These are phyloP conservation scores for Globisporangium acanthophoron DNA, from an alignment of 352 stramenopile genomes.

Conservation along the genomic window DNA sequence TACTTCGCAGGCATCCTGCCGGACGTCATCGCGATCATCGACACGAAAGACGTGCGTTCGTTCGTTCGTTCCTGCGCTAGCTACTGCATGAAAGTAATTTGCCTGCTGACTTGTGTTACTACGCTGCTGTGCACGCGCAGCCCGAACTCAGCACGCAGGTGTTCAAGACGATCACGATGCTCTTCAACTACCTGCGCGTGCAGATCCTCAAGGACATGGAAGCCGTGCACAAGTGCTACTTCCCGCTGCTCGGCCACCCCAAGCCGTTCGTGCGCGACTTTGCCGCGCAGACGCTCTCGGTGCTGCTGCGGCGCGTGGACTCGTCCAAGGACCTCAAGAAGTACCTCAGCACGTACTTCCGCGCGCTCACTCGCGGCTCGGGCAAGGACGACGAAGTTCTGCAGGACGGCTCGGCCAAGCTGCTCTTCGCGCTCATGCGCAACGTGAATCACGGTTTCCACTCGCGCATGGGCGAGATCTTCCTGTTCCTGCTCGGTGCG, in stretches of 20 bases:
- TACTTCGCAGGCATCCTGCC: conserved; percentile 62
- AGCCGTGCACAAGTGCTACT: conserved; percentile 88
- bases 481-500: conserved; percentile 62
- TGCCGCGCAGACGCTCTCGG: conserved; percentile 80
- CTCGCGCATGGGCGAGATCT: conserved; percentile 76
- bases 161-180: conserved; percentile 89
- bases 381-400: conserved; percentile 58
- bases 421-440: conserved; percentile 78
- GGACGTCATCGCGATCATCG: conserved; percentile 68
- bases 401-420: conserved; percentile 79
- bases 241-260: conserved; percentile 79
- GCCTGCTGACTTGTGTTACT: background rate
- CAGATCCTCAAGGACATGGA: conserved; percentile 87
- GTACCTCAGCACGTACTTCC: conserved; percentile 75
- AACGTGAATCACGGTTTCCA: conserved; percentile 86
- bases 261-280: conserved; percentile 88
- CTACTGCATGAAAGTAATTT: background rate
- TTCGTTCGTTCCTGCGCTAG: background rate
- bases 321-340: conserved; percentile 67
- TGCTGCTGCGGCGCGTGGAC: conserved; percentile 78
- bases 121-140: conserved; percentile 13
- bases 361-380: conserved; percentile 62
- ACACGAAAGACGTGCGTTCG: conserved; percentile 74
- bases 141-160: conserved; percentile 87
- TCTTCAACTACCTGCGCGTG: conserved; percentile 84